These are phyloP conservation scores for Lactarius psammicola DNA, from an alignment of 768 basidiomycete genomes.

Conservation along the genomic window DNA sequence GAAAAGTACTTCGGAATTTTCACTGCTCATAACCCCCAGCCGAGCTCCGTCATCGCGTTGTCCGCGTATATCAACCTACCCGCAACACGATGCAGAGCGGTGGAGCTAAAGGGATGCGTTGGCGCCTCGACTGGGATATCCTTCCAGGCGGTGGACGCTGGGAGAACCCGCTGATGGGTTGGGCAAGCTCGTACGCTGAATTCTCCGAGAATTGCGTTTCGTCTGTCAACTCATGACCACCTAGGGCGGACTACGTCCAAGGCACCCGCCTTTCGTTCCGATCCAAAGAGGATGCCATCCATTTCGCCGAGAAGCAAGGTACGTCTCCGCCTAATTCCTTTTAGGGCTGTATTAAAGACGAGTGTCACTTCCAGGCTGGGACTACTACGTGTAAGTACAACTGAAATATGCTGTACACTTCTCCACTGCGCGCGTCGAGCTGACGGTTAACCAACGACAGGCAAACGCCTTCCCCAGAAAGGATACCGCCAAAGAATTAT, in stretches of 20 bases:
- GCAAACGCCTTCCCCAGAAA: constrained; percentile 59
- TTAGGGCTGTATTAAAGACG: constrained; percentile 11
- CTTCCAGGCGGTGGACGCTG: constrained; percentile 88
- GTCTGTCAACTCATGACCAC: background rate
- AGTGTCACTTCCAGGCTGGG: constrained; percentile 66
- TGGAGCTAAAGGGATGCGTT: constrained; percentile 76
- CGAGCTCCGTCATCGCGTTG: constrained; percentile 81
- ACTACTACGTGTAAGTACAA: constrained; percentile 77
- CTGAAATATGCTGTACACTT: constrained; percentile 1
- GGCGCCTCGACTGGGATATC: constrained; percentile 94
- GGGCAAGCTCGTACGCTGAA: constrained; percentile 82
- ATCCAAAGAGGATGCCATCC: constrained; percentile 86
- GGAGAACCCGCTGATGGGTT: constrained; percentile 99
- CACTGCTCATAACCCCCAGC: constrained; percentile 40
- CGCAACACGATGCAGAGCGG: constrained; percentile 96
- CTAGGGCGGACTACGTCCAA: constrained; percentile 94
- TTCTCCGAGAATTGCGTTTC: background rate
- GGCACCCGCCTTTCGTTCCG: constrained; percentile 81
- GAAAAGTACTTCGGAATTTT: background rate
- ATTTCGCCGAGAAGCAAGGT: constrained; percentile 98
- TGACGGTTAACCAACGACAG: constrained; percentile 34
- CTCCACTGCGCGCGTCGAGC: background rate
- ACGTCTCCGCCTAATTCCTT: constrained; percentile 25
- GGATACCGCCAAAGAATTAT: constrained; percentile 84
- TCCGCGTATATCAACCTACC: constrained; percentile 91